Conservation (phyloP, 1,284 basidiomycete genomes). For the Papiliotrema terrestris region DNA sequence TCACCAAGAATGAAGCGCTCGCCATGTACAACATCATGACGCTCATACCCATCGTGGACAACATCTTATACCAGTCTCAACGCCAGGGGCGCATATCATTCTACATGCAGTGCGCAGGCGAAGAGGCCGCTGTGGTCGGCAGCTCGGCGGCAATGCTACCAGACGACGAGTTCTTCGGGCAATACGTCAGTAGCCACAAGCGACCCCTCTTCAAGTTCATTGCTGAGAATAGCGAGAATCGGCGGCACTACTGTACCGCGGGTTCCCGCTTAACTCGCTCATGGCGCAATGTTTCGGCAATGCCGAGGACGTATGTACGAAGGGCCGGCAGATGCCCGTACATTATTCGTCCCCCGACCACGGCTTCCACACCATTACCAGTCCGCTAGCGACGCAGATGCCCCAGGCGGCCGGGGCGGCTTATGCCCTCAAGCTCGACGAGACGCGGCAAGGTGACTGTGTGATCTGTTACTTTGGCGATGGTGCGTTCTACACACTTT, state of each 20-base stretch:
- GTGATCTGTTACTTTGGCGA: slow-evolving; percentile 89
- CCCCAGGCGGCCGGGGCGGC: slow-evolving; percentile 93
- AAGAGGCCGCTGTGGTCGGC: slow-evolving; percentile 88
- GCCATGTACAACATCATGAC: slow-evolving; percentile 79
- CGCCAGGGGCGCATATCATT: slow-evolving; percentile 92
- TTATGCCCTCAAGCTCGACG: slow-evolving; percentile 79
- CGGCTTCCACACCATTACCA: slow-evolving; percentile 92
- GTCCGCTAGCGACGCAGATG: slow-evolving; percentile 90
- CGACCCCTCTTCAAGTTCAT: neutral
- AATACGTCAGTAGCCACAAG: slow-evolving; percentile 54
- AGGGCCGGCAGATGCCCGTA: slow-evolving; percentile 85
- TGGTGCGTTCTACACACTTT: slow-evolving; percentile 36
- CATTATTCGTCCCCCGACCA: slow-evolving; percentile 80
- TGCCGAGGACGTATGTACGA: slow-evolving; percentile 71
- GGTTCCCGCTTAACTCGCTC: slow-evolving; percentile 65
- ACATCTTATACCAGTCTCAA: slow-evolving; percentile 84
- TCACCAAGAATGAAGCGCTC: slow-evolving; percentile 67
- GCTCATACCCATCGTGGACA: slow-evolving; percentile 79
- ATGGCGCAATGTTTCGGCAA: slow-evolving; percentile 91
- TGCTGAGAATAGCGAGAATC: slow-evolving; percentile 75
- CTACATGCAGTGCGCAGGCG: slow-evolving; percentile 72
- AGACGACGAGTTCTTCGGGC: slow-evolving; percentile 68
- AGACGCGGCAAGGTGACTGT: slow-evolving; percentile 67
- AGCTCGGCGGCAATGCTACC: slow-evolving; percentile 76
- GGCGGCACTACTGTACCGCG: slow-evolving; percentile 85